phyloP scores from a whole-genome alignment of 73 alveolate genomes.

The Paramecium primaurelia region DNA sequence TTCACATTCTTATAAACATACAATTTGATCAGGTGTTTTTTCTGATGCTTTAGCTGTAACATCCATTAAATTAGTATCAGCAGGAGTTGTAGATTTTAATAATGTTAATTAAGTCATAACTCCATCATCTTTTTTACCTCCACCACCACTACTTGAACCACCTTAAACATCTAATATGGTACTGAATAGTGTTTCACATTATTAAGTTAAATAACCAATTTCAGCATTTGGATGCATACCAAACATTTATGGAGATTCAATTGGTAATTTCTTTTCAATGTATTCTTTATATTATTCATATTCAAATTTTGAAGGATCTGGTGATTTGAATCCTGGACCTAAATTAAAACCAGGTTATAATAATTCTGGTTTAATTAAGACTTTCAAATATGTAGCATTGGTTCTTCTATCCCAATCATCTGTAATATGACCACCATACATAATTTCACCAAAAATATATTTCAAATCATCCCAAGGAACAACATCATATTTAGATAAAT shows the following conservation, averaged over 20 bases:
- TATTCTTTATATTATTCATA: slow-evolving; percentile 90
- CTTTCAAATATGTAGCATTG: slow-evolving; percentile 95
- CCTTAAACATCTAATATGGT: slow-evolving; percentile 68
- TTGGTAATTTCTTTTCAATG: slow-evolving; percentile 90
- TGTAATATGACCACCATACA: slow-evolving; percentile 99
- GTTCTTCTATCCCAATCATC: slow-evolving; percentile 99
- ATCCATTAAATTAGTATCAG: slow-evolving; percentile 79
- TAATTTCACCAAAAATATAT: slow-evolving; percentile 99
- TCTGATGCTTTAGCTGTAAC: slow-evolving; percentile 76
- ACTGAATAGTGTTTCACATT: slow-evolving; percentile 87
- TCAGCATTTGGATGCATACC: slow-evolving; percentile 99
- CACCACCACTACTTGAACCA: slow-evolving; percentile 62
- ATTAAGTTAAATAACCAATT: slow-evolving; percentile 93
- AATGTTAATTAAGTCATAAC: slow-evolving; percentile 77
- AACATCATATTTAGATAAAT: slow-evolving; percentile 94
- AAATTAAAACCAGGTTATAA: slow-evolving; percentile 84
- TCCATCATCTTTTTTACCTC: slow-evolving; percentile 33
- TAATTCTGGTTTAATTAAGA: slow-evolving; percentile 94
- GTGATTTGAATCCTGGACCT: slow-evolving; percentile 99
- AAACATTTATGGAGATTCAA: slow-evolving; percentile 97
- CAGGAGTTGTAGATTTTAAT: slow-evolving; percentile 89
- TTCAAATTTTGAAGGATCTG: slow-evolving; percentile 94
- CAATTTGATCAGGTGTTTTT: slow-evolving; percentile 94
- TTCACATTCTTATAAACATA: slow-evolving; percentile 97
- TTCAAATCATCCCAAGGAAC: slow-evolving; percentile 99